A percentile compares a stretch with the other conserved stretches of the same genome.
These are phyloP conservation scores for Euphorbia peplus DNA, from an alignment of 345 rosid genomes.

Conservation along the genomic window DNA sequence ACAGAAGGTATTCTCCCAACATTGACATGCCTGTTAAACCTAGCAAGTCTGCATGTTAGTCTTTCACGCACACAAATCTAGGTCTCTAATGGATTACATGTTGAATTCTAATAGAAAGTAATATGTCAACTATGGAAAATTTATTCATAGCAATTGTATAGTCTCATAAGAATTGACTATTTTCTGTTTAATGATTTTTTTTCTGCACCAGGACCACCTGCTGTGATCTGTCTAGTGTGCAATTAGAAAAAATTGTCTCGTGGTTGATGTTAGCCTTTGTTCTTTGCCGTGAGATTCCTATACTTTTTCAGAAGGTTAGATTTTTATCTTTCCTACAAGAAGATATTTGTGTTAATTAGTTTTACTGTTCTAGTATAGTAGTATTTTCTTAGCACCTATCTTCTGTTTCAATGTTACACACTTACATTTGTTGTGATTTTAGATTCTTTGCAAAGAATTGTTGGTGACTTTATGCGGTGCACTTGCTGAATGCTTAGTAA, in stretches of 20 bases:
- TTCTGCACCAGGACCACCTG: constrained; percentile 52
- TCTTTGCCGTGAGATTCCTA: constrained; percentile 71
- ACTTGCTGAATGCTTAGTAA: background rate
- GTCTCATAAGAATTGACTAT: background rate
- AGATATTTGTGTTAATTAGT: background rate
- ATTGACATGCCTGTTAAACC: background rate
- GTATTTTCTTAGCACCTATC: background rate
- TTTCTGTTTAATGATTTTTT: constrained; percentile 19
- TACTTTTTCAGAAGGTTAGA: constrained; percentile 70
- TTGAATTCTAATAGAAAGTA: background rate
- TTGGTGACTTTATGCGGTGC: background rate
- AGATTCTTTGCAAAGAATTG: background rate
- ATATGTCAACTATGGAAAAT: background rate
- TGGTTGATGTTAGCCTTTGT: constrained; percentile 80
- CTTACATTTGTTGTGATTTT: background rate
- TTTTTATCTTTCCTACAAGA: constrained; percentile 8
- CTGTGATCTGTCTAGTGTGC: constrained; percentile 55
- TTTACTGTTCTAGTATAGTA: background rate
- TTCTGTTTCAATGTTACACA: too few relatives aligned
- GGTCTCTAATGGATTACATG: background rate
- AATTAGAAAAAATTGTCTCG: constrained; percentile 46
- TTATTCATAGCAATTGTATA: background rate
- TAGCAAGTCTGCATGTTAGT: background rate
- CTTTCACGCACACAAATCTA: background rate
- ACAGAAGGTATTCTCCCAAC: constrained; percentile 46